A percentile compares a stretch with the other conserved stretches of the same genome.
Evolutionary conservation across 352 stramenopile genomes (phyloP).

Genomic region (Globisporangium solare): DNA sequence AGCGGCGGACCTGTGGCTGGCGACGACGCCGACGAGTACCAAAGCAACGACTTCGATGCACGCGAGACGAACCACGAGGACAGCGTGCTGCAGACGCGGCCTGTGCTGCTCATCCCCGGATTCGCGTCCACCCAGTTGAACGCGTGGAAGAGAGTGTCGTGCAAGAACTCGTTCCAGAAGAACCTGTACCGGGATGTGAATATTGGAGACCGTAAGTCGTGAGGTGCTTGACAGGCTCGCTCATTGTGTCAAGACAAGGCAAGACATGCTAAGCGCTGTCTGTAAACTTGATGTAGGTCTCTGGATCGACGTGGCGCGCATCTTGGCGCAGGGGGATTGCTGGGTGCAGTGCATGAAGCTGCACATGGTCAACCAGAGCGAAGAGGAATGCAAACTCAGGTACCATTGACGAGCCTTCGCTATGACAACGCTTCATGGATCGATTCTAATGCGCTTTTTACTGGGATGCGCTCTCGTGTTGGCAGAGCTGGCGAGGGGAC

Average conservation of each 20-base stretch:
- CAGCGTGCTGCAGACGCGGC: constrained; percentile 25
- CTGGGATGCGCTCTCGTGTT: neutral
- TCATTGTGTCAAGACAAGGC: neutral
- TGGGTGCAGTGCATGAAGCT: constrained; percentile 78
- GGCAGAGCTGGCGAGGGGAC: constrained; percentile 51
- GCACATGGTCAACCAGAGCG: constrained; percentile 56
- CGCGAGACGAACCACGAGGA: neutral
- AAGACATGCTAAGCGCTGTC: neutral
- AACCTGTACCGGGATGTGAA: constrained; percentile 77
- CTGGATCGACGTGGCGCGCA: constrained; percentile 69
- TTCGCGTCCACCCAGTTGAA: constrained; percentile 80
- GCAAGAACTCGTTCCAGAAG: constrained; percentile 59
- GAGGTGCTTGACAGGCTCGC: neutral
- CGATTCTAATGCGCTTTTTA: neutral
- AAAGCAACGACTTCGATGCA: neutral
- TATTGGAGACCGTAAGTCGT: constrained; percentile 60
- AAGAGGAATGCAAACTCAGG: constrained; percentile 74
- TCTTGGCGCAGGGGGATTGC: constrained; percentile 70
- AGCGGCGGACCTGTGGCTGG: constrained; percentile 11
- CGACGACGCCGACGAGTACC: constrained; percentile 3
- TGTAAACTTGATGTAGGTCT: constrained; percentile 23
- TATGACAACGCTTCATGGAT: too few relatives aligned
- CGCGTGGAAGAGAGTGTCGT: constrained; percentile 56
- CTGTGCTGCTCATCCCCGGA: constrained; percentile 68
- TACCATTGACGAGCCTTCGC: constrained; percentile 9